Evolutionary conservation across 176 grass and related monocot genomes (phyloP).

Genomic region (Pontederia paniculata): DNA sequence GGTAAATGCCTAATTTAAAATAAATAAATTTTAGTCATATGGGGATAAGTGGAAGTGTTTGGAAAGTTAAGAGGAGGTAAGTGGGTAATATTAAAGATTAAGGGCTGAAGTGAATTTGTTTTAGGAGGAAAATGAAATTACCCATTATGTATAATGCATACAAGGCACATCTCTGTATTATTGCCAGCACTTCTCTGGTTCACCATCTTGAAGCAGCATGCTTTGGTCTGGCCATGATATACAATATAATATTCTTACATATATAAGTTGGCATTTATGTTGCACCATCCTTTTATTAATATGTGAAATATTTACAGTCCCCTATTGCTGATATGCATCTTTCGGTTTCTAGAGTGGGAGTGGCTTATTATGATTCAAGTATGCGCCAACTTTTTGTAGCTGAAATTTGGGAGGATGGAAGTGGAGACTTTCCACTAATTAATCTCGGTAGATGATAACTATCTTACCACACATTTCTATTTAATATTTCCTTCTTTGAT

Average conservation of each 20-base stretch:
- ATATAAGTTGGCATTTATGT: background rate
- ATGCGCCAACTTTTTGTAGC: constrained; percentile 74
- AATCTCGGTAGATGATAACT: constrained; percentile 57
- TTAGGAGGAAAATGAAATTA: background rate
- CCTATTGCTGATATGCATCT: constrained; percentile 3
- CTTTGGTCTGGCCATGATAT: background rate
- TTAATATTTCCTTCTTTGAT: background rate
- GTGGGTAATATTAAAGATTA: background rate
- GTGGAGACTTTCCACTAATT: constrained; percentile 71
- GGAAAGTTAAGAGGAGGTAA: no score
- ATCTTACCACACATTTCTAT: background rate
- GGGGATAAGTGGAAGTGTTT: no score
- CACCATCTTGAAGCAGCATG: no score
- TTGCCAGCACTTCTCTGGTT: no score
- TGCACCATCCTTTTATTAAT: background rate
- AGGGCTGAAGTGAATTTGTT: background rate
- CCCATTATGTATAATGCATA: no score
- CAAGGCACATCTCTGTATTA: no score
- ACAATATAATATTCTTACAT: background rate
- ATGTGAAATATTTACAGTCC: constrained; percentile 5
- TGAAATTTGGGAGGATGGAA: constrained; percentile 83
- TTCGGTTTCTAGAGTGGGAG: constrained; percentile 47
- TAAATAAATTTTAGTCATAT: no score
- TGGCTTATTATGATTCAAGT: constrained; percentile 85
- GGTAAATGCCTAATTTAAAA: no score